These are phyloP conservation scores for Calcarisporium arbuscula DNA, from an alignment of 2,329 filamentous ascomycete species.

Conservation along the genomic window DNA sequence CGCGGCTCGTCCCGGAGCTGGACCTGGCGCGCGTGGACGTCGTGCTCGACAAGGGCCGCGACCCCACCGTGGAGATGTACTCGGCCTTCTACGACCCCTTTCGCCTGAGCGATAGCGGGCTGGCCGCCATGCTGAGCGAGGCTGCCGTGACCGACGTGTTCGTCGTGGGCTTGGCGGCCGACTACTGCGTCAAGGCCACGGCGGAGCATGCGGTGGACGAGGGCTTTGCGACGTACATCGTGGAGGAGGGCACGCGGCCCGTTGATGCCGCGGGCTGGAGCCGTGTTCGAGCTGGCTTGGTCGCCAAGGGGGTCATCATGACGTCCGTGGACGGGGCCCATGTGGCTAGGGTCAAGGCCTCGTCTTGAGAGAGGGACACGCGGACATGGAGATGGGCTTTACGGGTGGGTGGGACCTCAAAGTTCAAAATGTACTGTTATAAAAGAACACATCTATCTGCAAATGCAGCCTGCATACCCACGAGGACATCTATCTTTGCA, in stretches of 20 bases:
- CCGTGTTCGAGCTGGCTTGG: no score
- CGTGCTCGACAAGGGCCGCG: conserved; percentile 72
- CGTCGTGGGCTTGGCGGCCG: conserved; percentile 77
- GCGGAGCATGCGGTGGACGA: conserved; percentile 70
- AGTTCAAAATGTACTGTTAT: conserved; percentile 3
- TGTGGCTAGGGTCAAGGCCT: conserved; percentile 15
- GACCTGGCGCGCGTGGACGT: conserved; percentile 51
- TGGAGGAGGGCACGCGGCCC: conserved; percentile 71
- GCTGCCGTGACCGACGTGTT: conserved; percentile 69
- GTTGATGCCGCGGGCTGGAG: no score
- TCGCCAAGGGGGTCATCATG: no score
- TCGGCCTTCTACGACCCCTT: conserved; percentile 85
- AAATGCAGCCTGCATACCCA: no score
- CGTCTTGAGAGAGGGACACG: background rate
- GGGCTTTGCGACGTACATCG: conserved; percentile 70
- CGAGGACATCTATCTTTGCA: no score
- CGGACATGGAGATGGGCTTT: background rate
- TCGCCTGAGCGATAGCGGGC: conserved; percentile 53
- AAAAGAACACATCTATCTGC: no score
- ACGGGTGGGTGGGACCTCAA: background rate
- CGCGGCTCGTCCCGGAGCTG: conserved; percentile 68
- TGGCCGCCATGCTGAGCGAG: conserved; percentile 51
- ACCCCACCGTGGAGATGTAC: conserved; percentile 81
- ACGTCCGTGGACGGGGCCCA: conserved; percentile 13
- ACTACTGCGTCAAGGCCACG: conserved; percentile 82